Percentiles rank a stretch among this genome's conserved stretches.
phyloP scores from a whole-genome alignment of 139 green algal genomes.

The Ettlia oleoabundans region DNA sequence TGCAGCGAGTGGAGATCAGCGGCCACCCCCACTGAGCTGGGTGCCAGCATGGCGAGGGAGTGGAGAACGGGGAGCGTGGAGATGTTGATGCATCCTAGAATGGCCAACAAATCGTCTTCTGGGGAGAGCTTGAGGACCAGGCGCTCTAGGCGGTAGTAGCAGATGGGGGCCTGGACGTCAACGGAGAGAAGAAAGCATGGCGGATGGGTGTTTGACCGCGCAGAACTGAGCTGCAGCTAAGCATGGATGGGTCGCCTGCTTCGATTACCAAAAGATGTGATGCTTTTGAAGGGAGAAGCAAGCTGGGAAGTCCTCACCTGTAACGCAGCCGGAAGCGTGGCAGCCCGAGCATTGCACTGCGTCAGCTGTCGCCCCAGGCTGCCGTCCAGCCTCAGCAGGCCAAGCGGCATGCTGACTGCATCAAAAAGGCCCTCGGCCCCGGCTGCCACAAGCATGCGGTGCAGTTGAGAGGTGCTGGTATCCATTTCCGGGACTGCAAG shows the following conservation, averaged over 20 bases:
- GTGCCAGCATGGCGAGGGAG: slow-evolving; percentile 27
- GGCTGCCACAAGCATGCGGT: not conserved
- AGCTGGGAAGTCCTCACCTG: slow-evolving; percentile 7
- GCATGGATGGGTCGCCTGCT: too few species aligned
- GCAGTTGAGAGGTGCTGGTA: not conserved
- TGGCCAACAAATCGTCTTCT: not conserved
- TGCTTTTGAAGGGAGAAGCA: too few species aligned
- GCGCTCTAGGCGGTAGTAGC: not conserved
- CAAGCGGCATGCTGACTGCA: slow-evolving; percentile 1
- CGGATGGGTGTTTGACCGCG: not conserved
- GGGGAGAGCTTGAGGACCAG: slow-evolving; percentile 7
- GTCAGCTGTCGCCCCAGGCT: not conserved
- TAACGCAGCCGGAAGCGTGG: not conserved
- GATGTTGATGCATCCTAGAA: not conserved
- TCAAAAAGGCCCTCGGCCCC: not conserved
- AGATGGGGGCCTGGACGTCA: not conserved
- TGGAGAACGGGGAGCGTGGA: slow-evolving; percentile 27
- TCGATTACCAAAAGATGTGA: too few species aligned
- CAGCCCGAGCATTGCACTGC: not conserved
- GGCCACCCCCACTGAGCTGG: not conserved
- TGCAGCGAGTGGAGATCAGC: not conserved
- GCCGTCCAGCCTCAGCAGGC: slow-evolving; percentile 16
- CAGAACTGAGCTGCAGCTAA: too few species aligned
- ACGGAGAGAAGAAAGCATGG: not conserved
- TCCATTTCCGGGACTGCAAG: slow-evolving; percentile 20